Conservation (phyloP, 129 eudicot species). For the Artemisia tridentata region DNA sequence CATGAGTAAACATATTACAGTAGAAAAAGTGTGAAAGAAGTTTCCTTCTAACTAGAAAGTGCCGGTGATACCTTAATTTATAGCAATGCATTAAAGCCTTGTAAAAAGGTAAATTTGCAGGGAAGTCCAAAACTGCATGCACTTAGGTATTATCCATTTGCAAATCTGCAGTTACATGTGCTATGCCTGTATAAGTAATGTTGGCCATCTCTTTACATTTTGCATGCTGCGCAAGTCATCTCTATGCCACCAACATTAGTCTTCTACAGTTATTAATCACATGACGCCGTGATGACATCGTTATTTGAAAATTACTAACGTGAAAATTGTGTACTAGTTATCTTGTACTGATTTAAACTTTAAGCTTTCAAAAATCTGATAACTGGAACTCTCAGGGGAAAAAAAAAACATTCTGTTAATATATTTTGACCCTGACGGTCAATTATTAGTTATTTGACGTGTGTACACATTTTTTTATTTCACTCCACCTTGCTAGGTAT, state of each 20-base stretch:
- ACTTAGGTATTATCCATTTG: too few species aligned
- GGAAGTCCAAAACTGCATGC: too few species aligned
- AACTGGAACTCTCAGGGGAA: background rate
- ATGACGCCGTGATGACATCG: background rate
- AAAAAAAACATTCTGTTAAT: too few species aligned
- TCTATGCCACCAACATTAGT: slow-evolving; percentile 2
- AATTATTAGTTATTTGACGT: background rate
- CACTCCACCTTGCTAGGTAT: background rate
- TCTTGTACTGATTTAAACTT: slow-evolving; percentile 17
- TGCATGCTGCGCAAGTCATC: background rate
- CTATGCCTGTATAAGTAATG: background rate
- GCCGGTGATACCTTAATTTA: too few species aligned
- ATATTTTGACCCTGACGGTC: too few species aligned
- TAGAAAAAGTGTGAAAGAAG: too few species aligned
- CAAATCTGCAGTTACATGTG: background rate
- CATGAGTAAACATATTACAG: too few species aligned
- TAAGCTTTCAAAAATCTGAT: background rate
- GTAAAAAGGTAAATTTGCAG: too few species aligned
- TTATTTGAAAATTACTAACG: slow-evolving; percentile 7
- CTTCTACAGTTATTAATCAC: background rate
- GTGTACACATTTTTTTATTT: background rate
- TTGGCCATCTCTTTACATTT: slow-evolving; percentile 1
- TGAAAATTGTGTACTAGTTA: background rate
- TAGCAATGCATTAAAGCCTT: too few species aligned
- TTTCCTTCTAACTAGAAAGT: too few species aligned